Percentiles rank a stretch among this genome's conserved stretches.
phyloP scores from a whole-genome alignment of 1,284 basidiomycete species.

The Vanrija sp. region DNA sequence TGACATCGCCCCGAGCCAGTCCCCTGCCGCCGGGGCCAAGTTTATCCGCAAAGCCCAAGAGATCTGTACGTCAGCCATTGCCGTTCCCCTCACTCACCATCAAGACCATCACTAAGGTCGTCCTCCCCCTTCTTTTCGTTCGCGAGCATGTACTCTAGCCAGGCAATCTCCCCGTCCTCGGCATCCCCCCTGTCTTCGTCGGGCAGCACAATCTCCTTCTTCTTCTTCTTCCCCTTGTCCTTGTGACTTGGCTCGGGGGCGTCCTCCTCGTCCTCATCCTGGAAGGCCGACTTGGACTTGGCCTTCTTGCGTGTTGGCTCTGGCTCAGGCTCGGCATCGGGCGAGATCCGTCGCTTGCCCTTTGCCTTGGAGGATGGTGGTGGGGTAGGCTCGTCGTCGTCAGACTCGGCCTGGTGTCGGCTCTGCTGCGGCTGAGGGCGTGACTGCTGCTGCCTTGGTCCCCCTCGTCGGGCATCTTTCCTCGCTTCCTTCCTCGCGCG shows the following conservation, averaged over 20 bases:
- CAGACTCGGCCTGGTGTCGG: not conserved
- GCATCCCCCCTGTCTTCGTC: conserved; percentile 43
- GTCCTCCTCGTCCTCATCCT: not conserved
- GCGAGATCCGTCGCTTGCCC: conserved; percentile 10
- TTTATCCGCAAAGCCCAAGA: conserved; percentile 50
- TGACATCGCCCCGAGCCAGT: conserved; percentile 4
- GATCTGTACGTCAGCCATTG: conserved; percentile 49
- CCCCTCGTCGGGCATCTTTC: conserved; percentile 13
- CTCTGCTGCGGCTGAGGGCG: not conserved
- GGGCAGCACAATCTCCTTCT: conserved; percentile 37
- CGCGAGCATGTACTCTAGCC: conserved; percentile 65
- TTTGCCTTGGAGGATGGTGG: conserved; percentile 1
- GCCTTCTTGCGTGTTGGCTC: conserved; percentile 21
- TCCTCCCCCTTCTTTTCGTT: conserved; percentile 52
- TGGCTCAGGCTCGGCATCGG: conserved; percentile 30
- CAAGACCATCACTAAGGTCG: conserved; percentile 53
- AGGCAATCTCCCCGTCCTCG: conserved; percentile 72
- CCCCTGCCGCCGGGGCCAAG: conserved; percentile 33
- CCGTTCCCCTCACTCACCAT: conserved; percentile 54
- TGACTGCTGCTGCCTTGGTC: conserved; percentile 32
- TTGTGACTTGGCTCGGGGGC: conserved; percentile 14
- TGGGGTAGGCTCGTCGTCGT: not conserved
- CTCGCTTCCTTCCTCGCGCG: conserved; percentile 12
- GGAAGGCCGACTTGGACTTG: not conserved
- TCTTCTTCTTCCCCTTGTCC: conserved; percentile 25